Conservation (phyloP, 495 filamentous ascomycete genomes). For the Glarea lozoyensis region DNA sequence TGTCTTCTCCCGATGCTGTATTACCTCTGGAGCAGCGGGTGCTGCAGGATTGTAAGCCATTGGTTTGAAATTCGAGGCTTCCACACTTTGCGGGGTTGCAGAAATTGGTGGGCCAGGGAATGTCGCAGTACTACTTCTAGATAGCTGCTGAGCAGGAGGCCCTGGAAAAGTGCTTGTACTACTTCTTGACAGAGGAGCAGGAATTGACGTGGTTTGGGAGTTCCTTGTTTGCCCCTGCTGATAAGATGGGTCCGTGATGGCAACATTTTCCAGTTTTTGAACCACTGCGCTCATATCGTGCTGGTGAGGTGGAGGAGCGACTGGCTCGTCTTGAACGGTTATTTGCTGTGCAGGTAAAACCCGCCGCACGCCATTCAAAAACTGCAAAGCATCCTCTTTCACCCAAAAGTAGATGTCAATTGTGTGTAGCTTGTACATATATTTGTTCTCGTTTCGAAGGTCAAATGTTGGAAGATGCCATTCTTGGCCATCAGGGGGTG, state of each 20-base stretch:
- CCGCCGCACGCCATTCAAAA: constrained; percentile 55
- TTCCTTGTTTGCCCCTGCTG: constrained; percentile 43
- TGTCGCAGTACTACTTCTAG: neutral
- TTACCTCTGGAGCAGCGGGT: constrained; percentile 73
- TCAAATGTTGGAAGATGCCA: constrained; percentile 75
- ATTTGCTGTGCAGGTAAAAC: constrained; percentile 54
- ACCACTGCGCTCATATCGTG: constrained; percentile 67
- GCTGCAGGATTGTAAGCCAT: constrained; percentile 87
- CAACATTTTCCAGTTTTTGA: constrained; percentile 73
- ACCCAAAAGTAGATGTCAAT: constrained; percentile 90
- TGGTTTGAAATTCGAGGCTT: constrained; percentile 49
- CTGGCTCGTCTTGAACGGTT: constrained; percentile 47
- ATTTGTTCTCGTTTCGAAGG: constrained; percentile 56
- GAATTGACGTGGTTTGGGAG: constrained; percentile 29
- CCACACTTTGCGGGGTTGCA: constrained; percentile 27
- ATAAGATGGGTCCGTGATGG: constrained; percentile 56
- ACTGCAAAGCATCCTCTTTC: constrained; percentile 60
- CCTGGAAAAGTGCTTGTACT: too few relatives aligned
- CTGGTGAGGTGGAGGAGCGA: constrained; percentile 35
- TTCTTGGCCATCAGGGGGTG: constrained; percentile 38
- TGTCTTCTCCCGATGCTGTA: constrained; percentile 81
- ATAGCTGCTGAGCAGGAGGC: too few relatives aligned
- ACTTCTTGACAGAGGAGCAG: neutral
- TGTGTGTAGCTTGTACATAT: constrained; percentile 69
- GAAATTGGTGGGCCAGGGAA: constrained; percentile 20